Base-by-base conservation (phyloP, 257 asterid species). In the Solanum bulbocastanum region DNA sequence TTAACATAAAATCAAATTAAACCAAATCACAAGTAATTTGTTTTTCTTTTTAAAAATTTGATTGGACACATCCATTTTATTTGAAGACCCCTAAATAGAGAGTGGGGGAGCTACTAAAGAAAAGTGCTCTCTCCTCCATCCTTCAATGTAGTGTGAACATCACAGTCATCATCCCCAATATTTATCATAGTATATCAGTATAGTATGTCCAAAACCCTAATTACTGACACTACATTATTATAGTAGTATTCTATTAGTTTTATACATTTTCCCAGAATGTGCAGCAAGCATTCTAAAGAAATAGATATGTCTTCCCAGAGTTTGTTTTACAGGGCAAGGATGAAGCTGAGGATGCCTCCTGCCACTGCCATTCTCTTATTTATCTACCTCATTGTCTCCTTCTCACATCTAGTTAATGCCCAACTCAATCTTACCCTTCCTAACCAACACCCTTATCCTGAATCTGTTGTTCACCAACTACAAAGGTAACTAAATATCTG, bases 361-460 rank as follows among this genome's bases (percentile, higher is more conserved):
- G 39, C 36, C 15, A 49, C 58, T 86, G 87, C 83, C 93, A 89
- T 92, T 91, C 62, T 90, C 90, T 88, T 90, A 90, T 65, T 84
- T 65, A n/a, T 65, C 33, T 87, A 46, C 85, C 65, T 93, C 86
- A 83, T 90, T 35, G 16, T 36, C 20, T 15, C 83, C 72, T 85
- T 87, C 83, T 74, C 88, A 76, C 82, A 85, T 23, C 85, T 30
- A 16, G 83, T 40, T 88, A 90, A 36, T 23, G 91, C 92, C 2
- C 36, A 87, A 56, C 76, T 90, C 58, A 93, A 92, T 86, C 93
- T 90, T 88, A 88, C 91, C 23, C 93, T 93, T 88, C 89, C 93
- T 32, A 93, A 86, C 72, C 94, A 93, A 87, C 92, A 91, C 87
- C 92, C 93, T 14, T 23, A 89, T 87, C 94, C 94, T 35, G 94